Conservation (phyloP, 1,284 basidiomycete genomes). For the Irpex sp. region DNA sequence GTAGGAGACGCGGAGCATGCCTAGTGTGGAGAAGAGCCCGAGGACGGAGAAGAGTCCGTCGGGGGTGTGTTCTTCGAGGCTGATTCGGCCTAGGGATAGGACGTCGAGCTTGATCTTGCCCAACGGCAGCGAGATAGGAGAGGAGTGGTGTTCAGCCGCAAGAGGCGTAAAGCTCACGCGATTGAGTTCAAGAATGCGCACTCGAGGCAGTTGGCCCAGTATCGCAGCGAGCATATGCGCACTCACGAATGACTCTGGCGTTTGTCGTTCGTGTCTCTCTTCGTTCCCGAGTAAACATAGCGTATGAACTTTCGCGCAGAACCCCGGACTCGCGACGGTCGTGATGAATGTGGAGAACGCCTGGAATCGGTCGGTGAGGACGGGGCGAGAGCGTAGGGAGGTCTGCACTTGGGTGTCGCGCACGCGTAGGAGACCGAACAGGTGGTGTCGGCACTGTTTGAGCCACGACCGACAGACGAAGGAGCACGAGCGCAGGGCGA, state of each 20-base stretch:
- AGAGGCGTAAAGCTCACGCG: background rate
- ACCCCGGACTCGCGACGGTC: background rate
- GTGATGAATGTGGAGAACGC: conserved; percentile 3
- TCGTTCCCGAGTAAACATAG: conserved; percentile 1
- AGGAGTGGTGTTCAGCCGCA: background rate
- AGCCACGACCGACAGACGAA: conserved; percentile 3
- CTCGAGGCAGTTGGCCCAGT: background rate
- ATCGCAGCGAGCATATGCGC: background rate
- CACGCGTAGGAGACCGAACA: conserved; percentile 2
- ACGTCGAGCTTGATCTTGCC: background rate
- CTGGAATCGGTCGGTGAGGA: background rate
- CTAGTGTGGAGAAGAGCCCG: background rate
- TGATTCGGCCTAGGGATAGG: background rate
- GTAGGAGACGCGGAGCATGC: conserved; percentile 1
- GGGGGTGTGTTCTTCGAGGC: background rate
- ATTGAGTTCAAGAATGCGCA: conserved; percentile 2
- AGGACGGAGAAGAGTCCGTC: conserved; percentile 3
- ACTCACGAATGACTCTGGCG: background rate
- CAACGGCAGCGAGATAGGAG: background rate
- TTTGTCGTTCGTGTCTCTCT: background rate
- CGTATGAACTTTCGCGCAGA: conserved; percentile 2
- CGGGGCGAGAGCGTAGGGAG: background rate
- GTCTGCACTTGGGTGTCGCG: background rate
- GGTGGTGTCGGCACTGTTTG: conserved; percentile 2
- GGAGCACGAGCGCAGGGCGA: conserved; percentile 2